Evolutionary conservation across 2,329 filamentous ascomycete species (phyloP), one percentile per base, ranked within the genome.

Genomic region (Pyricularia grisea): DNA sequence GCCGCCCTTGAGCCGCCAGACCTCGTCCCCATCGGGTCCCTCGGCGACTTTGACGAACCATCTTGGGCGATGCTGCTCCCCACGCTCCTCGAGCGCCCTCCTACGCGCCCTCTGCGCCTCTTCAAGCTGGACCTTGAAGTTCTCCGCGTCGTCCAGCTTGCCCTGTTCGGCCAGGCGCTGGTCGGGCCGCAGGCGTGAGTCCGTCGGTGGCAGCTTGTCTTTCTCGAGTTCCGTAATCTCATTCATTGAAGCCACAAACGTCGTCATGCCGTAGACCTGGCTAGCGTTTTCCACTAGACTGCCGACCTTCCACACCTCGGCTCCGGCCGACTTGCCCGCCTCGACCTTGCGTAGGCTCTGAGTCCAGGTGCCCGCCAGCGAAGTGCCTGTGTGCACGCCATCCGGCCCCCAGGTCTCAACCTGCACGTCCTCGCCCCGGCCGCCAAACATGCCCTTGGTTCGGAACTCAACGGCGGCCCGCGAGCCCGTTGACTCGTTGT

Each of bases 391-490:
- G 25, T 88, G 83, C 28, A 81, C 79, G 60, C 92, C 93, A 69
- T 90, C 84, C 0, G 85, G 79, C 70, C 90, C 89, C 73, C 90
- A 90, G 0, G 89, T 85, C 74, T 94, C 90, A 7, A 94, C 90
- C 50, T 86, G 84, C 11, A 98, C 92, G 71, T 99, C 95, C 78
- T 99, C 95, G 71, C 91, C 91, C 69, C 95, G 89, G 17, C 95
- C 95, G 36, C 94, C 94, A 80, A 98, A 99, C 92, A 99, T 97
- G 72, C 95, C 94, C 76, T 95, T 96, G 69, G 90, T 88, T 77
- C 95, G 96, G 82, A 99, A 99, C 69, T 94, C 93, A 65, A 93
- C 88, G n/a, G 90, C 84, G 0, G 93, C 92, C 76, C 92, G 94
- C 73, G 91, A 88, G 9, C 94, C 93, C 0, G 90, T 93, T 5